Percentiles rank a stretch among this genome's conserved stretches.
phyloP scores from a whole-genome alignment of 768 basidiomycete species.

The Zangia roseola region DNA sequence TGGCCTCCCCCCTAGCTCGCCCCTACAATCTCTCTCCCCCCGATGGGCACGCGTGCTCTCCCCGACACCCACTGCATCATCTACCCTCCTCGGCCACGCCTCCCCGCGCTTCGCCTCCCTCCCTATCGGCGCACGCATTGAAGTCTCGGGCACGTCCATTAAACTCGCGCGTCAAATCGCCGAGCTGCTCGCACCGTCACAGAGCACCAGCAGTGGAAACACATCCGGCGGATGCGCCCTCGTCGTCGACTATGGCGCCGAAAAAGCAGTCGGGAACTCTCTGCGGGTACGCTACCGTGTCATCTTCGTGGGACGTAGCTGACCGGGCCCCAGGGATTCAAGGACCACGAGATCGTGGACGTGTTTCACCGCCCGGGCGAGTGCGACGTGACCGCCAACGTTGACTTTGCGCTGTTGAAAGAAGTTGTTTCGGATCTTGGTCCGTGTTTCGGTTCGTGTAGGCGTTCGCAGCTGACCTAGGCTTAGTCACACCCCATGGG shows the following conservation, averaged over 20 bases:
- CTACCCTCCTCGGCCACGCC: slow-evolving; percentile 57
- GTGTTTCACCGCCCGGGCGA: slow-evolving; percentile 83
- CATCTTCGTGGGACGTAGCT: background rate
- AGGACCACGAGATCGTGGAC: slow-evolving; percentile 80
- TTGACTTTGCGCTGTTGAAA: slow-evolving; percentile 87
- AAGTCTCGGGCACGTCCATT: slow-evolving; percentile 75
- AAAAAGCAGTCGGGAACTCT: slow-evolving; percentile 64
- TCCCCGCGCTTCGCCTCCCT: slow-evolving; percentile 69
- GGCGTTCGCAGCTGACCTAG: slow-evolving; percentile 4
- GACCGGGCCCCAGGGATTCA: slow-evolving; percentile 70
- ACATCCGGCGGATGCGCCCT: slow-evolving; percentile 58
- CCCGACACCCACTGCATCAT: slow-evolving; percentile 50
- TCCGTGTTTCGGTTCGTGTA: slow-evolving; percentile 30
- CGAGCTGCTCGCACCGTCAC: slow-evolving; percentile 46
- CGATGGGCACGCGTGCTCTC: slow-evolving; percentile 68
- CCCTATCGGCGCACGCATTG: slow-evolving; percentile 70
- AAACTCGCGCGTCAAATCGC: slow-evolving; percentile 68
- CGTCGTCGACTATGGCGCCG: slow-evolving; percentile 87
- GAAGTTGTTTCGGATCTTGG: slow-evolving; percentile 72
- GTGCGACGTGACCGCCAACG: slow-evolving; percentile 93
- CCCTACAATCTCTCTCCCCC: slow-evolving; percentile 20
- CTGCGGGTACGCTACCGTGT: slow-evolving; percentile 63
- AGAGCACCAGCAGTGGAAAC: background rate
- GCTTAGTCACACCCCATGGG: slow-evolving; percentile 50
- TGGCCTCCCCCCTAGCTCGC: background rate